These are phyloP conservation scores for Coprinellus aureogranulatus DNA, from an alignment of 768 basidiomycete species.

Conservation along the genomic window DNA sequence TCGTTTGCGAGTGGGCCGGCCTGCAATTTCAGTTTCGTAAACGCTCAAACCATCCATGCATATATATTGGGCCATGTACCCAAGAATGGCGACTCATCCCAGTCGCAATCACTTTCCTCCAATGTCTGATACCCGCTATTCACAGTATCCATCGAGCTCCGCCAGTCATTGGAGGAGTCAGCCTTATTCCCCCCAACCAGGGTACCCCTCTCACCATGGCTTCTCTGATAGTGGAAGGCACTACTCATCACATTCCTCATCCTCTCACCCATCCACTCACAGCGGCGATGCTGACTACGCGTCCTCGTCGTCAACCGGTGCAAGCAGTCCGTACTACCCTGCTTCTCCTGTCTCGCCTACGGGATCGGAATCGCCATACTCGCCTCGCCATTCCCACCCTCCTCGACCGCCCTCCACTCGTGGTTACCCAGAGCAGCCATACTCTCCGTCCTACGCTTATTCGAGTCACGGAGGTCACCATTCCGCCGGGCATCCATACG, in stretches of 20 bases:
- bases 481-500: conserved; percentile 27
- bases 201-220: neutral
- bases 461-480: conserved; percentile 24
- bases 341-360: conserved; percentile 7
- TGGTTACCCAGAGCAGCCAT: conserved; percentile 34
- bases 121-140: conserved; percentile 7
- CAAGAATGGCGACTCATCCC: neutral
- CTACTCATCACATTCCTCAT: neutral
- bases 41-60: conserved; percentile 1
- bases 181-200: neutral
- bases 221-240: neutral
- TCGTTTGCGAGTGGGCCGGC: conserved; percentile 12
- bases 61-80: conserved; percentile 8
- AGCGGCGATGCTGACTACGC: neutral
- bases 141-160: conserved; percentile 9
- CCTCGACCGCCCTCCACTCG: conserved; percentile 31
- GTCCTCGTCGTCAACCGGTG: neutral
- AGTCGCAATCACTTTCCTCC: neutral
- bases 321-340: conserved; percentile 5
- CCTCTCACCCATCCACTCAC: neutral
- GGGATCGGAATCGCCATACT: conserved; percentile 6
- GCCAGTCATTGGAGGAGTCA: conserved; percentile 5
- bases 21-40: conserved; percentile 12
- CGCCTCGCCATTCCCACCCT: conserved; percentile 19
- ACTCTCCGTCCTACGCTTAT: conserved; percentile 37